Percentiles rank a stretch among this genome's conserved stretches.
Evolutionary conservation across 768 basidiomycete genomes (phyloP).

Genomic region (Amanita muscaria): DNA sequence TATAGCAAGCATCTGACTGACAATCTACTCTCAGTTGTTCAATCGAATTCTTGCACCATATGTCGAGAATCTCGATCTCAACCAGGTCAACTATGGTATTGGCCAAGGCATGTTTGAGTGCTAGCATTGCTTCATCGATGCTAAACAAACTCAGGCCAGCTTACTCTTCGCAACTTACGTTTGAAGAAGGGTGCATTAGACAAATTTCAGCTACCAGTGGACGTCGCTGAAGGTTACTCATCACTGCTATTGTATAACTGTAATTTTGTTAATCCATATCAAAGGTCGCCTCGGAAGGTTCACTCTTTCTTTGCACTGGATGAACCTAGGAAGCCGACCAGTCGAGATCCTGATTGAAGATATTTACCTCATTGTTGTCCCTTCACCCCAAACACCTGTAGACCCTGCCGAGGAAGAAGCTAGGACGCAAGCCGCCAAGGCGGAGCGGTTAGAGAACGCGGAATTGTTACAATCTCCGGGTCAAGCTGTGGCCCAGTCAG

Average conservation of each 20-base stretch:
- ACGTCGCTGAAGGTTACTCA: conserved; percentile 80
- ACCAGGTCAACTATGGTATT: conserved; percentile 91
- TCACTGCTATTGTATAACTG: not conserved
- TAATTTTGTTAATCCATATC: conserved; percentile 1
- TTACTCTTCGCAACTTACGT: conserved; percentile 71
- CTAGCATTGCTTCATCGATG: not conserved
- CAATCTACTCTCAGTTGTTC: conserved; percentile 46
- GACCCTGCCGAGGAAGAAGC: conserved; percentile 82
- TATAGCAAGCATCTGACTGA: not conserved
- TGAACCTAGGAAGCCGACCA: conserved; percentile 82
- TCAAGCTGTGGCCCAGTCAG: conserved; percentile 40
- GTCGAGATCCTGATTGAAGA: conserved; percentile 90
- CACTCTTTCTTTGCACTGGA: conserved; percentile 81
- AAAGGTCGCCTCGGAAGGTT: conserved; percentile 81
- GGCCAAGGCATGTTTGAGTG: conserved; percentile 51
- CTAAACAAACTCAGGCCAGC: conserved; percentile 42
- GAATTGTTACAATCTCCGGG: conserved; percentile 70
- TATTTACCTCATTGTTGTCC: conserved; percentile 88
- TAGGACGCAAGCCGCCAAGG: conserved; percentile 76
- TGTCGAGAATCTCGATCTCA: conserved; percentile 92
- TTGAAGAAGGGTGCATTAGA: conserved; percentile 92
- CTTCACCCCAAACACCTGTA: conserved; percentile 56
- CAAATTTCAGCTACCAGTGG: conserved; percentile 90
- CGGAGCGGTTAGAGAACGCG: conserved; percentile 81
- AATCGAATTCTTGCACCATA: conserved; percentile 91